phyloP scores from a whole-genome alignment of 2,329 filamentous ascomycete species.

The Scleromitrula shiraiana region DNA sequence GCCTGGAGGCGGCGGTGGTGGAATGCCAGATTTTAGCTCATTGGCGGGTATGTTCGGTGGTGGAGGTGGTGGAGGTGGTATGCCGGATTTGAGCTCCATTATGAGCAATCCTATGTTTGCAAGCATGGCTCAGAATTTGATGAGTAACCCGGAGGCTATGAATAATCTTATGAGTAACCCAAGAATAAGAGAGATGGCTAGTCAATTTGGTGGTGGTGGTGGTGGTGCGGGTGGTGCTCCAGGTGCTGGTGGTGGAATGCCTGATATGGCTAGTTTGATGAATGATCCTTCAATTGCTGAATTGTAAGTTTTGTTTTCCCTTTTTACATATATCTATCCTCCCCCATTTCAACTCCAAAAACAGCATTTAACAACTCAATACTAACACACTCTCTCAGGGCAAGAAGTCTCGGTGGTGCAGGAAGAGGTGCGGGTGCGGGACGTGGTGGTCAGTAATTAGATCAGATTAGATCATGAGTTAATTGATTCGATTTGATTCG shows the following conservation, averaged over 20 bases:
- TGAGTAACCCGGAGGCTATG: conserved; percentile 94
- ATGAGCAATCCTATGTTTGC: conserved; percentile 99
- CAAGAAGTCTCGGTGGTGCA: conserved; percentile 7
- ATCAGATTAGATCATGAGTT: no score
- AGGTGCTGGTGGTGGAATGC: conserved; percentile 62
- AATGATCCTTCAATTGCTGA: conserved; percentile 85
- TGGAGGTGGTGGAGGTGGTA: conserved; percentile 59
- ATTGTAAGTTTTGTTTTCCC: conserved; percentile 58
- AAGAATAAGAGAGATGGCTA: conserved; percentile 76
- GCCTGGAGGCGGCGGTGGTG: conserved; percentile 44
- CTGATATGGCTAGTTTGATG: conserved; percentile 80
- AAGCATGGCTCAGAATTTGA: conserved; percentile 92
- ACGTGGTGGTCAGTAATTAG: conserved; percentile 4
- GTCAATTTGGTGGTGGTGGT: conserved; percentile 59
- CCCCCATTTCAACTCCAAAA: background rate
- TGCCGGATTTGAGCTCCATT: conserved; percentile 79
- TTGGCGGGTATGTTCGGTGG: conserved; percentile 67
- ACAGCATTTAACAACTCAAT: background rate
- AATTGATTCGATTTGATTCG: no score
- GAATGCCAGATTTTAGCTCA: conserved; percentile 63
- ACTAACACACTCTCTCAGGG: conserved; percentile 2
- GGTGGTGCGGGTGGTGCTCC: conserved; percentile 46
- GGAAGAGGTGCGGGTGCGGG: conserved; percentile 7
- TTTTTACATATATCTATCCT: no score
- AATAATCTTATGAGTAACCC: conserved; percentile 92